phyloP scores from a whole-genome alignment of 495 filamentous ascomycete genomes.

The Cairneyella variabilis region DNA sequence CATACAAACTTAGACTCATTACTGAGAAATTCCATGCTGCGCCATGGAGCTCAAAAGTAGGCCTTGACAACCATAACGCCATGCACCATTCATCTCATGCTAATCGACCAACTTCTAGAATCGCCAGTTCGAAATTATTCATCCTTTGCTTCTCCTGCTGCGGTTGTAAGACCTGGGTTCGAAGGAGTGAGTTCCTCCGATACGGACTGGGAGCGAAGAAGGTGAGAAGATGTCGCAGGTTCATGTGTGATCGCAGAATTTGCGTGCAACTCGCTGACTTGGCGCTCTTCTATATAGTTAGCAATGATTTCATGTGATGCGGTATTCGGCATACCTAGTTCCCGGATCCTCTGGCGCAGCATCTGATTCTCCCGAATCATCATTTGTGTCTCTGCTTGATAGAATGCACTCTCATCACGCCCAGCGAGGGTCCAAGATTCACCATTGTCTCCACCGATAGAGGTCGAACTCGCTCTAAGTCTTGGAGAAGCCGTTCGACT shows the following conservation, averaged over 20 bases:
- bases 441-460: conserved; percentile 45
- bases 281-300: conserved; percentile 30
- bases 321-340: conserved; percentile 58
- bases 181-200: conserved; percentile 16
- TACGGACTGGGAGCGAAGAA: conserved; percentile 30
- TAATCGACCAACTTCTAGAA: too few species aligned
- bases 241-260: conserved; percentile 34
- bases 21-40: too few species aligned
- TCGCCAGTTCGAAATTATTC: neutral
- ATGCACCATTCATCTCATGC: too few species aligned
- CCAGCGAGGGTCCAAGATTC: conserved; percentile 41
- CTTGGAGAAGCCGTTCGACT: conserved; percentile 53
- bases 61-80: too few species aligned
- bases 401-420: conserved; percentile 80
- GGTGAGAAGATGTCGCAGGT: conserved; percentile 35
- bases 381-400: conserved; percentile 88
- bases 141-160: neutral
- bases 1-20: too few species aligned
- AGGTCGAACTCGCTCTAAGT: conserved; percentile 48
- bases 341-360: conserved; percentile 77
- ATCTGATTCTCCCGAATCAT: conserved; percentile 91
- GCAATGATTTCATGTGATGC: neutral
- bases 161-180: neutral
- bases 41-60: too few species aligned
- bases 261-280: conserved; percentile 34